Conservation (phyloP, 2,329 filamentous ascomycete genomes). For the Colletotrichum tamarilloi region DNA sequence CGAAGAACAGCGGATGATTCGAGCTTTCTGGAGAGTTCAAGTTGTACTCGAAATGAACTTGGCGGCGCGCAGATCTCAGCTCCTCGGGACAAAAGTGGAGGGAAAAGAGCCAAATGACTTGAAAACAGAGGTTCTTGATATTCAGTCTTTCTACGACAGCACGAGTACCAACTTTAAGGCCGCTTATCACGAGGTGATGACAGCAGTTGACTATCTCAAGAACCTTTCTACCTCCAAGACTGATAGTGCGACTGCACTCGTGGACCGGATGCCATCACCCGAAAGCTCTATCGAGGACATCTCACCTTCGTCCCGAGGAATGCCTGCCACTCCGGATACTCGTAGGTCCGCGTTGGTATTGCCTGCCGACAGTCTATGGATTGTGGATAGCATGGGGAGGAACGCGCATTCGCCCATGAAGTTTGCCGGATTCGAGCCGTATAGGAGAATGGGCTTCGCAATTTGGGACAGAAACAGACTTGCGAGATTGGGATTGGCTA, state of each 20-base stretch:
- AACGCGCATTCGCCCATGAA: constrained; percentile 30
- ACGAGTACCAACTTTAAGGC: constrained; percentile 23
- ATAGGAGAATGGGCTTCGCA: constrained; percentile 20
- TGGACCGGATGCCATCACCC: background rate
- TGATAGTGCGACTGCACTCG: no score
- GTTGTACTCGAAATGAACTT: constrained; percentile 9
- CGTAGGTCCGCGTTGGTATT: constrained; percentile 4
- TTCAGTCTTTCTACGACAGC: constrained; percentile 19
- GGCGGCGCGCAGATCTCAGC: background rate
- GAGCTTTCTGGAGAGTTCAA: constrained; percentile 29
- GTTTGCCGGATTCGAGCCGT: constrained; percentile 25
- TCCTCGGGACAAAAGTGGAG: background rate
- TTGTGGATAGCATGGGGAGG: constrained; percentile 27
- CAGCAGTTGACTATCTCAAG: constrained; percentile 7
- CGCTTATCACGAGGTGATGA: constrained; percentile 28
- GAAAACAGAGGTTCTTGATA: background rate
- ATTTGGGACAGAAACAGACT: constrained; percentile 28
- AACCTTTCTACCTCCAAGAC: no score
- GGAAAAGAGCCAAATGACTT: background rate
- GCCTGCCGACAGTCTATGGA: constrained; percentile 28
- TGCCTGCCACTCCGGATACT: background rate
- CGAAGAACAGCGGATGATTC: constrained; percentile 21
- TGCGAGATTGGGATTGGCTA: constrained; percentile 8
- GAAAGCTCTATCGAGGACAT: background rate
- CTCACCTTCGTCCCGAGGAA: background rate